Base-by-base conservation (phyloP, 768 basidiomycete genomes). In the Agrocybe praecox region DNA sequence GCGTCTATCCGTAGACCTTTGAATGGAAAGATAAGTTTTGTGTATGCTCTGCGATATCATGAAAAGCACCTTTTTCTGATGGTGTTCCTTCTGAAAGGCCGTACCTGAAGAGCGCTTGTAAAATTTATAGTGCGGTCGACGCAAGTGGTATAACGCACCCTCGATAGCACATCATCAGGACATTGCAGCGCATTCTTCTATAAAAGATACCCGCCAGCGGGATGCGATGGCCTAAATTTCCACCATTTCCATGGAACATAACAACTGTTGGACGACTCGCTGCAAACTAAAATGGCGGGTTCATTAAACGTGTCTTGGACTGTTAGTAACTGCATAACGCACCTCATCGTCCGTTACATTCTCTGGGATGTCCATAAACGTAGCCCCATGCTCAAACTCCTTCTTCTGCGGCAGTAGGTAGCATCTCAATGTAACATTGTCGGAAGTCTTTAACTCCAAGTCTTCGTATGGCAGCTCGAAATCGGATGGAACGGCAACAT, bases 221-320 rank as follows among this genome's bases (percentile, higher is more conserved):
- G 67, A 98, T 82, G 22, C 96, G 83, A 67, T 98, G 96, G 0
- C 96, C 96, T 36, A 86, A 78, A 62, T 93, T 94, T 14, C 91
- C 91, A 0, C 86, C 90, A 64, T 92, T 92, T 7, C 96, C 96
- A 63, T 98, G 96, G 54, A 97, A 94, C 86, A 98, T 92, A 49
- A 98, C 71, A 2, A 98, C 79, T 0, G 94, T 97, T 1, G 96
- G 96, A 15, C 94, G 79, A 44, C 69, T 75, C 4, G 76, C 66
- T 24, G 76, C 70, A 54, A 80, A 77, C 81, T 81, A 15, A 21
- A 29, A 44, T 18, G n/a, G 18, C 15, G 12, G 22, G 24, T 29
- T 6, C 12, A 6, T 19, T 21, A 3, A 19, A 22, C 10, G 15
- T 23, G 6, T 32, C 11, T 21, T n/a, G 15, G 18, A 34, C 18